A percentile compares a stretch with the other conserved stretches of the same genome.
Conservation (phyloP, 2,329 filamentous ascomycete genomes). For the Pseudogymnoascus sp. region DNA sequence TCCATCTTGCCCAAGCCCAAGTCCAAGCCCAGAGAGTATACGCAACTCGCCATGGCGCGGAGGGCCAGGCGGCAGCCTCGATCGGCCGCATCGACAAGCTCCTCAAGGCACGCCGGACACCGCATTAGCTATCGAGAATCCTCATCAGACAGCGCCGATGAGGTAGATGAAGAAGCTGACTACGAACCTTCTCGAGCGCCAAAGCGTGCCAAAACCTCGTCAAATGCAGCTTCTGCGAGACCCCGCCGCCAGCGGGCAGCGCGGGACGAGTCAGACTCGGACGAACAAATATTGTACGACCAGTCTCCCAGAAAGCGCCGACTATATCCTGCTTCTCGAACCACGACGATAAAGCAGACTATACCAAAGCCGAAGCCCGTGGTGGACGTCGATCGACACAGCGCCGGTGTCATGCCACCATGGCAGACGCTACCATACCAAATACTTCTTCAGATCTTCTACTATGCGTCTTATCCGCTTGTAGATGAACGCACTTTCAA, state of each 20-base stretch:
- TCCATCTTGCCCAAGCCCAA: not conserved
- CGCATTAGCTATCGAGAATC: not conserved
- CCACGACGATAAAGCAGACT: not conserved
- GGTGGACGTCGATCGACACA: not conserved
- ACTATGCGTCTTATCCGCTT: constrained; percentile 53
- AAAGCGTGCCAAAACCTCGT: constrained; percentile 1
- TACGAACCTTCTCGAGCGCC: not conserved
- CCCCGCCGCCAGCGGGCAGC: not conserved
- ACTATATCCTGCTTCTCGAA: not conserved
- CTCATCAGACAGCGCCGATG: not conserved
- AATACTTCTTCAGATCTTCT: constrained; percentile 61
- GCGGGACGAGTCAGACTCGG: not conserved
- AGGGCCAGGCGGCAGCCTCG: not conserved
- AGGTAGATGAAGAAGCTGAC: not conserved
- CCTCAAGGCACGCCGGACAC: not conserved
- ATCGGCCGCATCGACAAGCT: not conserved
- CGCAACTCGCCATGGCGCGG: not conserved
- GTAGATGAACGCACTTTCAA: constrained; percentile 38
- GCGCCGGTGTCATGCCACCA: constrained; percentile 36
- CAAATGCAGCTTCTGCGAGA: not conserved
- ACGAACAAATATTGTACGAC: not conserved
- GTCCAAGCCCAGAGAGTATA: not conserved
- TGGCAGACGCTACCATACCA: constrained; percentile 59
- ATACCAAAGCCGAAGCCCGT: not conserved
- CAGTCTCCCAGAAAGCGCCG: not conserved